These are phyloP conservation scores for Cercospora brassicicola DNA, from an alignment of 2,329 filamentous ascomycete species.

Conservation along the genomic window DNA sequence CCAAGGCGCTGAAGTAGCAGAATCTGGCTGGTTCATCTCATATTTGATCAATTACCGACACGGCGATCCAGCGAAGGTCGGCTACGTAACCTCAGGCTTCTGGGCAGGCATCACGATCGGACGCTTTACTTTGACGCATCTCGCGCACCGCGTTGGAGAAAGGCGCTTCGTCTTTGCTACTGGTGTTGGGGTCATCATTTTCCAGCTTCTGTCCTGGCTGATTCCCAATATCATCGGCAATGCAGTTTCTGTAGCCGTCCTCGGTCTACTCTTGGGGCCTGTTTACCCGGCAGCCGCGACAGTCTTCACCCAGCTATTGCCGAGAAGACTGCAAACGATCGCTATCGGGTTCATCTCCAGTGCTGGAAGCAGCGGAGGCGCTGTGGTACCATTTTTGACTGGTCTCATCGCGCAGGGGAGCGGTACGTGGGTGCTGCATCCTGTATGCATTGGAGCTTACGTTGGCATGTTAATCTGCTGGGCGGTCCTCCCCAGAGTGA, in stretches of 20 bases:
- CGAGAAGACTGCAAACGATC: slow-evolving; percentile 60
- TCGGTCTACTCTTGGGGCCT: slow-evolving; percentile 75
- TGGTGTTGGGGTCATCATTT: slow-evolving; percentile 60
- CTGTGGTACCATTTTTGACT: slow-evolving; percentile 65
- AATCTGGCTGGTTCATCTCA: slow-evolving; percentile 83
- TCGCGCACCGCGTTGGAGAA: slow-evolving; percentile 69
- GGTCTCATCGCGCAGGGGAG: slow-evolving; percentile 62
- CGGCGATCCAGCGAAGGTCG: slow-evolving; percentile 68
- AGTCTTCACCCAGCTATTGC: slow-evolving; percentile 63
- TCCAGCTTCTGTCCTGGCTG: slow-evolving; percentile 74
- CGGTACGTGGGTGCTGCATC: slow-evolving; percentile 64
- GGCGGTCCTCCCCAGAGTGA: slow-evolving; percentile 57
- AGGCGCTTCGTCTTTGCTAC: slow-evolving; percentile 66
- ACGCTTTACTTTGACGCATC: slow-evolving; percentile 67
- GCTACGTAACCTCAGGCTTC: slow-evolving; percentile 73
- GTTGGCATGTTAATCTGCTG: slow-evolving; percentile 65
- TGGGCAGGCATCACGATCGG: slow-evolving; percentile 54
- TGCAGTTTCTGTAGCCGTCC: slow-evolving; percentile 54
- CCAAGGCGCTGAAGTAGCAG: slow-evolving; percentile 79
- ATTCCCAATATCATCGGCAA: slow-evolving; percentile 44
- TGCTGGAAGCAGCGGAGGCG: slow-evolving; percentile 68
- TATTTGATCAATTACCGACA: slow-evolving; percentile 73
- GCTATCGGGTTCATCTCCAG: slow-evolving; percentile 68
- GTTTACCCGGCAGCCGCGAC: slow-evolving; percentile 73
- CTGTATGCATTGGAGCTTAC: slow-evolving; percentile 67